Base-by-base conservation (phyloP, 2,329 filamentous ascomycete species). In the Talaromyces sp. region DNA sequence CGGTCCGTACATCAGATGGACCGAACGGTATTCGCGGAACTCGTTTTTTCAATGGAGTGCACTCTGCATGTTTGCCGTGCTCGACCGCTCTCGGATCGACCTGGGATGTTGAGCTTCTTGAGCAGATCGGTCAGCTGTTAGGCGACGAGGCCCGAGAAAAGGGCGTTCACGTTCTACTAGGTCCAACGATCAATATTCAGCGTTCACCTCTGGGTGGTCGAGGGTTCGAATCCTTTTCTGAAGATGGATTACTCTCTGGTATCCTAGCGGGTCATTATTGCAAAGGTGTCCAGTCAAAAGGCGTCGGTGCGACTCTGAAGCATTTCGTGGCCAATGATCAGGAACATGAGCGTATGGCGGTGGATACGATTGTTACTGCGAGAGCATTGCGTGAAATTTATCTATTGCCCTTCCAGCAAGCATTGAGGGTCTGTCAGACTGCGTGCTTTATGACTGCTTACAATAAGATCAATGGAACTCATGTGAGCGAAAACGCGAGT, bases 141-240 rank as follows among this genome's bases (percentile, higher is more conserved):
- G 90, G 87, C 12, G 81, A 87, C 12, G 90, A 95, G 75, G 82
- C 83, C 25, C 89, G 86, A 69, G 88, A 89, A 18, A 87, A 90
- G 70, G 89, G 89, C 5, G 88, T 89, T 31, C 83, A 92, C 64
- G 83, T 93, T 37, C 80, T 93, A 4, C 82, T 93, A 8, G 90
- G 88, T 0, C 90, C 90, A 1, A 93, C 90, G 0, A 87, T 92
- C 37, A 92, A 91, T 77, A 88, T 92, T 81, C 91, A 95, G 70
- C 85, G 91, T 16, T 90, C 90, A 57, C 91, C 91, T 0, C 81
- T 95, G 0, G 91, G 91, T n/a, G 91, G 91, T 18, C 84, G 91
- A 64, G 92, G 92, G 66, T 96, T 95, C 68, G 91, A 96, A 75
- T 92, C 90, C 0, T 95, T 92, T 73, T 92, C 89, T 0, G 91